These are phyloP conservation scores for Saccharomycopsis hybrid DNA, from an alignment of 1,139 yeast genomes.

Conservation along the genomic window DNA sequence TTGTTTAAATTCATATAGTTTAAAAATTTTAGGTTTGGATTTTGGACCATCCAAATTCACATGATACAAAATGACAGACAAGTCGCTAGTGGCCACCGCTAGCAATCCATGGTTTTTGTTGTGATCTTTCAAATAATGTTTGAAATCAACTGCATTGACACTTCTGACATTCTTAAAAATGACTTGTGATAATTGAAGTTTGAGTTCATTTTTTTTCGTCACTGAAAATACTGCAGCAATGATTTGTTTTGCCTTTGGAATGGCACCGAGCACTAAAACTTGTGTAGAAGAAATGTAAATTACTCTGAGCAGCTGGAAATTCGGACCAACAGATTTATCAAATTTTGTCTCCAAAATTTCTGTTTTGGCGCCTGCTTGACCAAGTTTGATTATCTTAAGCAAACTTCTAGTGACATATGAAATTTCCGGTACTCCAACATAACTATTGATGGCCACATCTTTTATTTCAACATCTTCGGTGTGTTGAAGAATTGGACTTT, in stretches of 20 bases:
- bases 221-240: constrained; percentile 7
- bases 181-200: constrained; percentile 2
- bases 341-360: too few relatives aligned
- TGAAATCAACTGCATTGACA: constrained; percentile 15
- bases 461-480: constrained; percentile 1
- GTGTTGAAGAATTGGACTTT: background rate
- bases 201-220: background rate
- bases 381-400: too few relatives aligned
- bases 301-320: constrained; percentile 1
- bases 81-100: constrained; percentile 17
- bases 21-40: constrained; percentile 5
- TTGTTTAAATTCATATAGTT: constrained; percentile 10
- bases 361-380: too few relatives aligned
- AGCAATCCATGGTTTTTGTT: constrained; percentile 8
- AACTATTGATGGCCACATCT: too few relatives aligned
- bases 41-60: constrained; percentile 4
- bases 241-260: constrained; percentile 4
- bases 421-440: too few relatives aligned
- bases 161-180: constrained; percentile 11
- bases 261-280: constrained; percentile 14
- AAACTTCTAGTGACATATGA: too few relatives aligned
- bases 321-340: too few relatives aligned
- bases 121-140: background rate
- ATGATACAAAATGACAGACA: constrained; percentile 10
- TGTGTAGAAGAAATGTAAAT: constrained; percentile 3